These are phyloP conservation scores for Patellifolia procumbens DNA, from an alignment of 179 eudicot species.

Conservation along the genomic window DNA sequence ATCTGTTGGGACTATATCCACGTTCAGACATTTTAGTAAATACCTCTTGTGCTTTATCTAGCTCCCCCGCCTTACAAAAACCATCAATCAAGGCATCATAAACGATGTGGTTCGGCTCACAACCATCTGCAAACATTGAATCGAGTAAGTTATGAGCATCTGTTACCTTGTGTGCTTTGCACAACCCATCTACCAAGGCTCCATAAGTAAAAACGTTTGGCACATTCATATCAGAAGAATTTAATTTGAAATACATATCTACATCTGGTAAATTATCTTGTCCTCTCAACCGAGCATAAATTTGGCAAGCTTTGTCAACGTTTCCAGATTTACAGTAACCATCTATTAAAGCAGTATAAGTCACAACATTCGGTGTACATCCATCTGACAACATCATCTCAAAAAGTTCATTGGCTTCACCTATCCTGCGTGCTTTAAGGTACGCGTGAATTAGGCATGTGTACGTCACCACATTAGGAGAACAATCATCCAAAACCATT, in stretches of 20 bases:
- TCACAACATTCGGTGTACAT: constrained; percentile 73
- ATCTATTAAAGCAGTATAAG: constrained; percentile 81
- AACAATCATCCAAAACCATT: constrained; percentile 66
- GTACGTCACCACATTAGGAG: constrained; percentile 90
- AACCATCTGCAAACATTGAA: constrained; percentile 64
- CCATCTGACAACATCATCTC: constrained; percentile 68
- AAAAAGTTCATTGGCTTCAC: constrained; percentile 67
- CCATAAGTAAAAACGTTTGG: constrained; percentile 91
- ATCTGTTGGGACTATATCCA: constrained; percentile 63
- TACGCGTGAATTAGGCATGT: constrained; percentile 84
- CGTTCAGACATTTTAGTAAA: constrained; percentile 66
- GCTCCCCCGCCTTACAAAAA: constrained; percentile 80
- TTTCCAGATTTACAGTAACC: constrained; percentile 84
- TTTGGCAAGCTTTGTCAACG: constrained; percentile 71
- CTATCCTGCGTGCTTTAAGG: constrained; percentile 58
- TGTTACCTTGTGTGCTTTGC: constrained; percentile 77
- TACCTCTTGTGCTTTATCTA: constrained; percentile 75
- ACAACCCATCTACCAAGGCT: constrained; percentile 84
- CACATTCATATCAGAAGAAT: constrained; percentile 28
- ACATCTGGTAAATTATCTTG: constrained; percentile 45
- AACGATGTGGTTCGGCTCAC: constrained; percentile 86
- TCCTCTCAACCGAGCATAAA: constrained; percentile 83
- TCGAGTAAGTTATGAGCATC: constrained; percentile 69
- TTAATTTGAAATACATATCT: constrained; percentile 61
- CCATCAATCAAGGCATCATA: constrained; percentile 96